These are phyloP conservation scores for Tagetes erecta DNA, from an alignment of 129 eudicot genomes.

Conservation along the genomic window DNA sequence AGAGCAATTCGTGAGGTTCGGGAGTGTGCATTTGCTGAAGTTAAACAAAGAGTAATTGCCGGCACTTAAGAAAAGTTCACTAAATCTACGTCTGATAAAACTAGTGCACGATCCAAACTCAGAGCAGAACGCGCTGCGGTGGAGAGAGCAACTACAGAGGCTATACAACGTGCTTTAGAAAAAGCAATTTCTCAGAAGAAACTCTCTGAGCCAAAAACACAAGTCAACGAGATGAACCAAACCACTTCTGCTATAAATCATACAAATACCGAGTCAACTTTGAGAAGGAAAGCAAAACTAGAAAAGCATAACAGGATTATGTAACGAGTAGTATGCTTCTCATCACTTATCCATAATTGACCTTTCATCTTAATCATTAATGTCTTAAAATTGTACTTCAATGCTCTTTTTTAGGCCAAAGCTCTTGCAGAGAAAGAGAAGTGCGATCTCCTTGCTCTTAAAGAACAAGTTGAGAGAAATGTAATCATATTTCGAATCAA, in stretches of 20 bases:
- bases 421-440: conserved; percentile 97
- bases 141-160: conserved; percentile 90
- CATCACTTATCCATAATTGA: background rate
- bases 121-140: conserved; percentile 92
- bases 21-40: conserved; percentile 84
- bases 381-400: background rate
- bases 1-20: conserved; percentile 95
- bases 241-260: conserved; percentile 55
- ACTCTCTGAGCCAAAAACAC: conserved; percentile 40
- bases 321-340: conserved; percentile 80
- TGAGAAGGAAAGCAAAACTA: conserved; percentile 73
- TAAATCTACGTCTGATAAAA: conserved; percentile 55
- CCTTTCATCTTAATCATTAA: background rate
- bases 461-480: conserved; percentile 91
- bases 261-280: conserved; percentile 30
- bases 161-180: conserved; percentile 87
- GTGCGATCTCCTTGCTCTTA: conserved; percentile 83
- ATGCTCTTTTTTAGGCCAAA: conserved; percentile 64
- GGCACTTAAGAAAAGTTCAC: conserved; percentile 61
- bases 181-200: conserved; percentile 43
- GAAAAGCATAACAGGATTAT: conserved; percentile 88
- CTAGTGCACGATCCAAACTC: conserved; percentile 58
- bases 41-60: conserved; percentile 65
- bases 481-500: conserved; percentile 42
- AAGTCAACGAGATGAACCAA: background rate